These are phyloP conservation scores for Leccinum uliginosum DNA, from an alignment of 768 basidiomycete genomes.

Conservation along the genomic window DNA sequence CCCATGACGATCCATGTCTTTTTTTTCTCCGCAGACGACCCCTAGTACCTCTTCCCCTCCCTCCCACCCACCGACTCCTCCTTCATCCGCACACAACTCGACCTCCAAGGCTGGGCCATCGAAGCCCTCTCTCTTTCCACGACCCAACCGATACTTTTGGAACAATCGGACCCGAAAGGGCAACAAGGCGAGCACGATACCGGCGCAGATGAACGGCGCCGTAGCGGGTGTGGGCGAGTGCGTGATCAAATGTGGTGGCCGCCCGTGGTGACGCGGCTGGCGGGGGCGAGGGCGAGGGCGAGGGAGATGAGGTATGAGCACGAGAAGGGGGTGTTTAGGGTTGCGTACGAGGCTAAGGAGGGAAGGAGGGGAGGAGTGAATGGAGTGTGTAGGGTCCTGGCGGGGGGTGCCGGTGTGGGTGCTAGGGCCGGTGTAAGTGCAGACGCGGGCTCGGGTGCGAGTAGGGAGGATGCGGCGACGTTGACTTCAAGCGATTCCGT, in stretches of 20 bases:
- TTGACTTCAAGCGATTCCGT: neutral
- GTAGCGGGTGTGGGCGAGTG: slow-evolving; percentile 93
- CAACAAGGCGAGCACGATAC: slow-evolving; percentile 82
- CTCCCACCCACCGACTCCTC: slow-evolving; percentile 65
- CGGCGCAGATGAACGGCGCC: slow-evolving; percentile 86
- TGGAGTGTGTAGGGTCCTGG: slow-evolving; percentile 6
- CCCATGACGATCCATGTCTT: slow-evolving; percentile 94
- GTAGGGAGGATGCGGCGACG: slow-evolving; percentile 15
- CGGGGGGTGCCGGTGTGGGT: too few species aligned
- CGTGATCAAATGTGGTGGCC: slow-evolving; percentile 92
- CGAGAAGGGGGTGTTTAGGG: slow-evolving; percentile 72
- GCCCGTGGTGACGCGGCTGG: slow-evolving; percentile 80
- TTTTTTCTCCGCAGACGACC: slow-evolving; percentile 89
- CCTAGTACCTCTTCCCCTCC: slow-evolving; percentile 76
- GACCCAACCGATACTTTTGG: slow-evolving; percentile 86
- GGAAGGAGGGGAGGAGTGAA: slow-evolving; percentile 38
- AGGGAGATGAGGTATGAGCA: slow-evolving; percentile 81
- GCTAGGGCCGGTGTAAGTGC: neutral
- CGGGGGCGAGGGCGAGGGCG: slow-evolving; percentile 73
- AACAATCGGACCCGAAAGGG: slow-evolving; percentile 96
- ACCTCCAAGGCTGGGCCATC: slow-evolving; percentile 98
- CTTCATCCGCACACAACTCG: slow-evolving; percentile 91
- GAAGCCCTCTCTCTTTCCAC: slow-evolving; percentile 94
- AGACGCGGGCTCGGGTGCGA: slow-evolving; percentile 9
- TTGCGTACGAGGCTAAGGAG: slow-evolving; percentile 76